Evolutionary conservation across 345 rosid genomes (phyloP).

Genomic region (Salix purpurea): DNA sequence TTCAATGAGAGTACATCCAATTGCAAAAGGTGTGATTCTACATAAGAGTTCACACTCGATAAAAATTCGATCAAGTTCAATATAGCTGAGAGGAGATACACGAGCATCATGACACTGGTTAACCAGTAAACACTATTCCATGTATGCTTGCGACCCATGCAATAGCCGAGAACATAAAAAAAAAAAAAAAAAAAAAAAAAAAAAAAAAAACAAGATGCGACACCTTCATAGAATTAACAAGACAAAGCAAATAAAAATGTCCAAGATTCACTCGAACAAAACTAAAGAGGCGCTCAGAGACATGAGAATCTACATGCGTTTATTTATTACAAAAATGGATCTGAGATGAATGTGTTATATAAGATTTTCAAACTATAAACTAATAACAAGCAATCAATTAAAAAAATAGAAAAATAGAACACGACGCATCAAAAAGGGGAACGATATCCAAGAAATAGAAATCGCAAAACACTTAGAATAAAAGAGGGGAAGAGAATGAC

Average conservation of each 20-base stretch:
- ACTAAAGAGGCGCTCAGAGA: no score
- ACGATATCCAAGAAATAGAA: background rate
- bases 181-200: no score
- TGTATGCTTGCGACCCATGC: no score
- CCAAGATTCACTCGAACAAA: no score
- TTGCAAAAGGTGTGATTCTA: constrained; percentile 23
- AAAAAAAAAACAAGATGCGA: no score
- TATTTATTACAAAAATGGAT: no score
- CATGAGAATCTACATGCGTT: no score
- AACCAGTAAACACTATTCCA: constrained; percentile 19
- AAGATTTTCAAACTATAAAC: background rate
- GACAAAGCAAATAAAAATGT: no score
- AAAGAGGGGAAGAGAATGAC: constrained; percentile 16
- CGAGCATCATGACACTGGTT: constrained; percentile 19
- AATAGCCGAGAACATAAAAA: no score
- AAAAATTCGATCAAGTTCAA: constrained; percentile 15
- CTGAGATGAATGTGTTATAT: no score
- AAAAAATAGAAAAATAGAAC: background rate
- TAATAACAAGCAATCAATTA: background rate
- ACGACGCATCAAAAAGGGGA: background rate
- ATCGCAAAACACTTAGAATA: background rate
- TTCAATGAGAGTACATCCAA: constrained; percentile 1
- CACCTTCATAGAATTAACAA: no score
- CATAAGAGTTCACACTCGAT: constrained; percentile 12
- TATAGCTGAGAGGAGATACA: constrained; percentile 18